Conservation (phyloP, 1,284 basidiomycete genomes). For the Boletus smithii region DNA sequence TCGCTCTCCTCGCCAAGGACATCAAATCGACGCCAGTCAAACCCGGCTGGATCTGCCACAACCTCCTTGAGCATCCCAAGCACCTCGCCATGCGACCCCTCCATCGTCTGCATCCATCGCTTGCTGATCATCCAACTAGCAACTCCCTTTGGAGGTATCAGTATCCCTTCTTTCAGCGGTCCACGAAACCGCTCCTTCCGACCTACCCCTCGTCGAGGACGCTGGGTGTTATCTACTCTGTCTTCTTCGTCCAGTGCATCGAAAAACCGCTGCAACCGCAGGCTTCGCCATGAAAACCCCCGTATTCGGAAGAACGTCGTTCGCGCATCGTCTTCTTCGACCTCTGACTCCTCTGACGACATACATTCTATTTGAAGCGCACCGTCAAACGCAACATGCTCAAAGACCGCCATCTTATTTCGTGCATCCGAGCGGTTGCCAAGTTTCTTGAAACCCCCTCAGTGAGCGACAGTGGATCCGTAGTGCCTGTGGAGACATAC, state of each 20-base stretch:
- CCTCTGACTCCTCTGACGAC: conserved; percentile 73
- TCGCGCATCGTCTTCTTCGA: conserved; percentile 39
- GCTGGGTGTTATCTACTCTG: conserved; percentile 39
- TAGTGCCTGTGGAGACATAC: conserved; percentile 38
- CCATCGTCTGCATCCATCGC: conserved; percentile 49
- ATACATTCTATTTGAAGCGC: conserved; percentile 71
- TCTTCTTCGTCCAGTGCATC: conserved; percentile 57
- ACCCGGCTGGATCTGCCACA: conserved; percentile 45
- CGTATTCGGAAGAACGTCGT: conserved; percentile 46
- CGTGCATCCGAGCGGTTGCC: conserved; percentile 57
- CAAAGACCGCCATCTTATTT: conserved; percentile 47
- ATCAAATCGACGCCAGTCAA: conserved; percentile 19
- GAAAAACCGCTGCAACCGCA: conserved; percentile 55
- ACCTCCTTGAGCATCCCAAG: conserved; percentile 40
- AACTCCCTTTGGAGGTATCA: conserved; percentile 59
- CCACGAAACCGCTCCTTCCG: conserved; percentile 55
- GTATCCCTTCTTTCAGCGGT: conserved; percentile 51
- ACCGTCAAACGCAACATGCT: conserved; percentile 60
- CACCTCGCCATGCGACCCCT: conserved; percentile 45
- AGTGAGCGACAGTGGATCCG: conserved; percentile 4
- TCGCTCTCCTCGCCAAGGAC: conserved; percentile 58
- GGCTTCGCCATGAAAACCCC: conserved; percentile 61
- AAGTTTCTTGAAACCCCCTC: conserved; percentile 50
- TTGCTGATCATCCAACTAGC: conserved; percentile 74
- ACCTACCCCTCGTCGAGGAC: conserved; percentile 54